Evolutionary conservation across 2,329 filamentous ascomycete genomes (phyloP).

Genomic region (Fusarium proliferatum): DNA sequence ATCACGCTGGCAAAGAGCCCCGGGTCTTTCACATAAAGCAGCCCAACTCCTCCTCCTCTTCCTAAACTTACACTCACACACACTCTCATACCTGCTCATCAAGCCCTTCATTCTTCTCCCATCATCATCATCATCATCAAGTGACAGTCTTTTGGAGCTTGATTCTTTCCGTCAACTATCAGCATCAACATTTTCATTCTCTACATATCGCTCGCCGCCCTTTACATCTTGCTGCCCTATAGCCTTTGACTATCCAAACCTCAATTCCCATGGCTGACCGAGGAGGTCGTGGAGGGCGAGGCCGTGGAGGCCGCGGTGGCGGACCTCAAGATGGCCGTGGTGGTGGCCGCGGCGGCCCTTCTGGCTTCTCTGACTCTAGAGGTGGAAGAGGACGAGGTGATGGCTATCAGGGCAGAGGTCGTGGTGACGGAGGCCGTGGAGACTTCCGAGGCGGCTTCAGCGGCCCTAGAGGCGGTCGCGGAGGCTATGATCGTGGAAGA

Average conservation of each 20-base stretch:
- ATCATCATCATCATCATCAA: background rate
- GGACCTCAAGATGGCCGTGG: conserved; percentile 31
- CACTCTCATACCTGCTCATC: background rate
- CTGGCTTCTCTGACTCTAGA: conserved; percentile 20
- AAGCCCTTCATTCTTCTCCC: background rate
- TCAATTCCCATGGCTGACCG: conserved; percentile 42
- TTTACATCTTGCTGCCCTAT: background rate
- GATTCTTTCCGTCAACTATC: background rate
- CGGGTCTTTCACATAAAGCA: conserved; percentile 8
- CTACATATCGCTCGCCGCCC: background rate
- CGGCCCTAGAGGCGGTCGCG: conserved; percentile 34
- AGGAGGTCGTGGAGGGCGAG: conserved; percentile 38
- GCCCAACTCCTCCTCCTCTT: background rate
- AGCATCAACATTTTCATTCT: background rate
- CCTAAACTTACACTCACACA: background rate
- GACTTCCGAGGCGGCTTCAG: conserved; percentile 32
- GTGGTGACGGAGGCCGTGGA: conserved; percentile 15
- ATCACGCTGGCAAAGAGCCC: conserved; percentile 1
- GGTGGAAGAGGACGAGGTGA: conserved; percentile 39
- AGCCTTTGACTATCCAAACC: background rate
- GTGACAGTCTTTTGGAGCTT: background rate
- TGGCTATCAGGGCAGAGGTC: conserved; percentile 2
- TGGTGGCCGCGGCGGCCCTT: conserved; percentile 18
- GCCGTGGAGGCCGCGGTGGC: conserved; percentile 35
- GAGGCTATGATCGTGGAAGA: conserved; percentile 32